Conservation (phyloP, 495 filamentous ascomycete species). For the Letharia columbiana region DNA sequence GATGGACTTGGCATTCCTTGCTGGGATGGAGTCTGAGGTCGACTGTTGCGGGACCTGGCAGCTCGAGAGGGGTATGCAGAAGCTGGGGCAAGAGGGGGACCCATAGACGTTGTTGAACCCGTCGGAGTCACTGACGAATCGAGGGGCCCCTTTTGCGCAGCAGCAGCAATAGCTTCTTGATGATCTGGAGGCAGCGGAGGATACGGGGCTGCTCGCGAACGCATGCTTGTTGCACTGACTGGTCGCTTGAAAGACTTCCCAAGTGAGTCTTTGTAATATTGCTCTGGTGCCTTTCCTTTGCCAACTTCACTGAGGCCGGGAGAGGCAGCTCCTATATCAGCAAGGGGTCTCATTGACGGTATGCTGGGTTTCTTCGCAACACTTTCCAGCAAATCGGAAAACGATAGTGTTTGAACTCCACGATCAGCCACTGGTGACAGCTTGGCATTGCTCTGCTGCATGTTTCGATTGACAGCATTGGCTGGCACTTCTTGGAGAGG, state of each 20-base stretch:
- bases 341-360: constrained; percentile 28
- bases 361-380: constrained; percentile 44
- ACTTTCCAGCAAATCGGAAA: constrained; percentile 61
- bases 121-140: not conserved
- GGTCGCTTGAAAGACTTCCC: constrained; percentile 44
- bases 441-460: constrained; percentile 23
- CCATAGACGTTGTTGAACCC: constrained; percentile 52
- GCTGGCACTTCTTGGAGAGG: constrained; percentile 38
- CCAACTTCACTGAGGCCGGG: constrained; percentile 13
- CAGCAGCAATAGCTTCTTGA: constrained; percentile 74
- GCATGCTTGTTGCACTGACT: constrained; percentile 59
- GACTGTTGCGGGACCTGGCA: constrained; percentile 32
- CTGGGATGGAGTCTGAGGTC: constrained; percentile 65
- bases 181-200: constrained; percentile 79
- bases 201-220: constrained; percentile 38
- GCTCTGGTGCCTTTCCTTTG: constrained; percentile 20
- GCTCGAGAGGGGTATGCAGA: constrained; percentile 55
- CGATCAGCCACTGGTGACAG: constrained; percentile 46
- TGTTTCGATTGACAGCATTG: constrained; percentile 29
- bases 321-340: constrained; percentile 25
- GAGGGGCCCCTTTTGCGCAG: constrained; percentile 36
- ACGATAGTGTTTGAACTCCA: constrained; percentile 64
- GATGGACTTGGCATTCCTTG: constrained; percentile 26
- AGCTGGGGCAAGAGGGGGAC: constrained; percentile 73
- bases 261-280: constrained; percentile 22